phyloP scores from a whole-genome alignment of 2,329 filamentous ascomycete species.

The Fusarium sp. region DNA sequence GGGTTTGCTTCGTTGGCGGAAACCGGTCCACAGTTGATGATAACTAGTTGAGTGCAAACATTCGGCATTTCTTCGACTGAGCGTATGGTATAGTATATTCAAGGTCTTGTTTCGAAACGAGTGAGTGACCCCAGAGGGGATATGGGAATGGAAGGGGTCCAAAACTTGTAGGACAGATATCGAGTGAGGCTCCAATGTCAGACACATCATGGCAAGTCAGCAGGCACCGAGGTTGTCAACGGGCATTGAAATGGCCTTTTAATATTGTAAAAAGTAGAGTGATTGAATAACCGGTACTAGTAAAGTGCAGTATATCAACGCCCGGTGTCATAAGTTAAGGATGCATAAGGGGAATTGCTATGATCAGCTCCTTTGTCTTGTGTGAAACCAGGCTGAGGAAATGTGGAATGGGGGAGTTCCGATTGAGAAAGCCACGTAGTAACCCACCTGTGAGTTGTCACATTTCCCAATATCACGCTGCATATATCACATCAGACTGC shows the following conservation, averaged over 20 bases:
- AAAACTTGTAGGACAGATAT: conserved; percentile 9
- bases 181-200: not conserved
- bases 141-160: not conserved
- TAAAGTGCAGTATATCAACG: not conserved
- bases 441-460: conserved; percentile 11
- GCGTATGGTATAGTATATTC: not conserved
- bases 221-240: not conserved
- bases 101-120: not conserved
- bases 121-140: not conserved
- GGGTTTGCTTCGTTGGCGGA: not conserved
- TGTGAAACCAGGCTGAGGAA: conserved; percentile 16
- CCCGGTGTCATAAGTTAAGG: not conserved
- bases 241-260: conserved; percentile 3
- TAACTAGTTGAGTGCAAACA: not conserved
- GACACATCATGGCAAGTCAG: not conserved
- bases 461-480: conserved; percentile 8
- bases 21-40: conserved; percentile 12
- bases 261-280: not conserved
- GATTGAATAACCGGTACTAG: not conserved
- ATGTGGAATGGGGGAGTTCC: not conserved
- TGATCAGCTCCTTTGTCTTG: not conserved
- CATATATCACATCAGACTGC: conserved; percentile 11
- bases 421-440: conserved; percentile 17
- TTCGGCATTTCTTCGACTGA: conserved; percentile 21
- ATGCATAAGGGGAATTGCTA: not conserved